Evolutionary conservation across 2,329 filamentous ascomycete genomes (phyloP), one percentile per base, ranked within the genome.

Genomic region (Fusarium kyushuense): DNA sequence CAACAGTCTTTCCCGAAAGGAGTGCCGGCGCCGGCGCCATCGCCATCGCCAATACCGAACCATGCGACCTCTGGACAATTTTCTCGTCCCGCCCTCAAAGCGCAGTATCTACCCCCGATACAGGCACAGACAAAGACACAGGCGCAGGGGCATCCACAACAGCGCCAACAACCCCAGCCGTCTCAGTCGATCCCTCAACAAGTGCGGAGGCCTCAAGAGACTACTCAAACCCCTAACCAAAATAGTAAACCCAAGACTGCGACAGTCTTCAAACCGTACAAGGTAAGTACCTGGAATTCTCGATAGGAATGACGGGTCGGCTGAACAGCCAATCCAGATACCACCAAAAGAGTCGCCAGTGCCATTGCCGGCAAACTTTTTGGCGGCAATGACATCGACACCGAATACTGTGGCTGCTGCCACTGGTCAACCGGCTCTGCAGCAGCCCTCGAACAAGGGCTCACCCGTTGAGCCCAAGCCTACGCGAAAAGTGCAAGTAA

Each of bases 261-360:
- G 25, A 58, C 73, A 19, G 54, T 63, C 17, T 51, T 67, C 17
- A 79, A 78, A 70, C 33, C 71, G 45, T 77, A 74, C 63, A 78
- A 79, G 75, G 76, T 78, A 66, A 71, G 76, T 72, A 47, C 71
- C 56, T 68, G 72, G 65, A 69, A 71, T 36, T 65, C 69, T 48
- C 46, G 70, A 62, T 61, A 70, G 54, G 41, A 70, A 57, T 68
- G 55, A 54, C 59, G 70, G 71, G 51, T 72, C 72, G 67, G 74
- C 73, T 72, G 76, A 78, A 64, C 67, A 71, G 67, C 67, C 66
- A 56, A 69, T 69, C 42, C 67, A 76, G 76, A 69, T 76, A 64
- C 79, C 79, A 23, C 68, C 76, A 16, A 83, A 82, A 67, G 74
- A 83, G 56, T 82, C 81, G 2, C 81, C 81, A 4, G 81, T 83